Evolutionary conservation across 164 flowering plant species (phyloP), one percentile per base, ranked within the genome.

Genomic region (Liriodendron chinense): DNA sequence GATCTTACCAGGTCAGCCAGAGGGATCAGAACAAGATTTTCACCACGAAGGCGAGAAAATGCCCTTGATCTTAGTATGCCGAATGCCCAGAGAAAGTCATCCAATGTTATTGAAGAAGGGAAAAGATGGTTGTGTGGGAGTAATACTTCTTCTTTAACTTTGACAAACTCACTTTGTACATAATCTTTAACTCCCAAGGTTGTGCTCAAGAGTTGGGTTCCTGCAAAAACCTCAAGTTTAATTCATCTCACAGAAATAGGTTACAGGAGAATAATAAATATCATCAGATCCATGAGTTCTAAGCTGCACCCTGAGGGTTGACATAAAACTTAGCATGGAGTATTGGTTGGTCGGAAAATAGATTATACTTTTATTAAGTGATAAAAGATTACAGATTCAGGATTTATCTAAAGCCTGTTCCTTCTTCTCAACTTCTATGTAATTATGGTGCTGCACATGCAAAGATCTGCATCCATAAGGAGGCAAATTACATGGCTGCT

Each of bases 41-140:
- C 89, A 50, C 94, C 97, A 47, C 95, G 90, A 71, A 92, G 91
- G 53, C 91, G 92, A 47, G 99, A 90, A 82, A 96, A 94, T 78
- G 95, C 91, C 76, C 97, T 87, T 72, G 99, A 96, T 80, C 93
- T 88, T 53, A 96, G 91, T 56, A 92, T 86, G 62, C 93, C 98
- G 83, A 96, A 96, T 74, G 98, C 99, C 99, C 98, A 96, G 9
- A 90, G 74, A 86, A 96, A 96, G 76, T 96, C 98, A 66, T 88
- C 90, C 67, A 82, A 67, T 21, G 95, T 90, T 76, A 92, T 79
- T 48, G 87, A 75, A 76, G 83, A 81, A 34, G 97, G 94, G 73
- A 96, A 96, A 6, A 96, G 87, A 76, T 85, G 63, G 83, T 78
- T 86, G 86, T 92, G 69, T 16, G 90, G 92, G 16, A 83, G 78